phyloP scores from a whole-genome alignment of 2,329 filamentous ascomycete species.

The Colletotrichum magnum region DNA sequence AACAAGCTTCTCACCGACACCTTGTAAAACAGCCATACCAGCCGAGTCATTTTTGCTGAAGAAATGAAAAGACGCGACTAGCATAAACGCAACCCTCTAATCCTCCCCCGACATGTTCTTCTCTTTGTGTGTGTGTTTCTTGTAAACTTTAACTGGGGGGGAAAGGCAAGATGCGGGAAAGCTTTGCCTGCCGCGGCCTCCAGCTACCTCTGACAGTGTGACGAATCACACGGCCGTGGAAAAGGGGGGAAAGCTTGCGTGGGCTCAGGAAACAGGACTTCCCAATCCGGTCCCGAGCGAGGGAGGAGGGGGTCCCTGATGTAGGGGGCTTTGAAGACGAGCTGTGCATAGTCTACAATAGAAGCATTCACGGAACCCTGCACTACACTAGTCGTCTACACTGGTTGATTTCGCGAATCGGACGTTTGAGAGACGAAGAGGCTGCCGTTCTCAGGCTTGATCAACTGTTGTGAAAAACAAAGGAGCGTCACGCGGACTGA shows the following conservation, averaged over 20 bases:
- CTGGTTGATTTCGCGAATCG: too few species aligned
- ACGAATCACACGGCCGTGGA: neutral
- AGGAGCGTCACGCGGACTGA: too few species aligned
- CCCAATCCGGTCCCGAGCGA: neutral
- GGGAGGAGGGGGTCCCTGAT: slow-evolving; percentile 10
- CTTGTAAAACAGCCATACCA: slow-evolving; percentile 77
- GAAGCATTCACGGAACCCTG: slow-evolving; percentile 36
- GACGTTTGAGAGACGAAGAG: too few species aligned
- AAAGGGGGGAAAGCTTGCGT: neutral
- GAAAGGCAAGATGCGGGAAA: neutral
- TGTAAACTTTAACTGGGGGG: slow-evolving; percentile 32
- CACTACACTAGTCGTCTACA: too few species aligned
- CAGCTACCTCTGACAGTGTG: neutral
- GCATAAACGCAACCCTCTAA: slow-evolving; percentile 26
- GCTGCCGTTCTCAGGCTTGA: too few species aligned
- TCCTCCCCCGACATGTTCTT: slow-evolving; percentile 25
- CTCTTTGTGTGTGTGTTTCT: slow-evolving; percentile 33
- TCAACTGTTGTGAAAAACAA: too few species aligned
- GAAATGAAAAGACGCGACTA: slow-evolving; percentile 30
- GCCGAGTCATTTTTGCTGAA: neutral
- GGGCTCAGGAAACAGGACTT: slow-evolving; percentile 2
- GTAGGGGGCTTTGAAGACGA: slow-evolving; percentile 13
- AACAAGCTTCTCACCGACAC: slow-evolving; percentile 99
- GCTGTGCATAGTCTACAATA: slow-evolving; percentile 38
- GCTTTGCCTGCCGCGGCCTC: slow-evolving; percentile 9